Conservation (phyloP, 345 rosid genomes). For the Trapa bicornis region DNA sequence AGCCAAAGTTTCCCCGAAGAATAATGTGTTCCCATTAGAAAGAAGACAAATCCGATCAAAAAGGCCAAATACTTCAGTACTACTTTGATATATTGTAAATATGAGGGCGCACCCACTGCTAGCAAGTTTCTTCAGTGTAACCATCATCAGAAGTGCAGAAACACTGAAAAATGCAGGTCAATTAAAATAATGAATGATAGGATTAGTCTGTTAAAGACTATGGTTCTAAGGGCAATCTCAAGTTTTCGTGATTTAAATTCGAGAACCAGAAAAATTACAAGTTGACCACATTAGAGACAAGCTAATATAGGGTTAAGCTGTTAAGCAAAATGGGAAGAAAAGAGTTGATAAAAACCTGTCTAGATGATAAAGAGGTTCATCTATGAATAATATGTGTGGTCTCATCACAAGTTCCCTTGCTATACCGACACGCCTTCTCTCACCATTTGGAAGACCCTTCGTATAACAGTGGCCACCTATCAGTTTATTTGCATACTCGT, state of each 20-base stretch:
- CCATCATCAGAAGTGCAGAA: conserved; percentile 99
- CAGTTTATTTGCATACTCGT: conserved; percentile 83
- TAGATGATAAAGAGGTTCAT: conserved; percentile 96
- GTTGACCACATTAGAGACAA: background rate
- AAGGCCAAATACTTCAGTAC: conserved; percentile 98
- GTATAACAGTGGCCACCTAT: conserved; percentile 94
- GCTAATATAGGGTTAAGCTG: background rate
- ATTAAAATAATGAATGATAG: background rate
- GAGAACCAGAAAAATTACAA: background rate
- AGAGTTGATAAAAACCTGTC: conserved; percentile 42
- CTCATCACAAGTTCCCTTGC: conserved; percentile 98
- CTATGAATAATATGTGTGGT: conserved; percentile 79
- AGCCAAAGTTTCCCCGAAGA: conserved; percentile 95
- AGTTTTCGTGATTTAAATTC: background rate
- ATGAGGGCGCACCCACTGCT: conserved; percentile 92
- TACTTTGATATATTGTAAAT: conserved; percentile 86
- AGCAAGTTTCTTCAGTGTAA: conserved; percentile 92
- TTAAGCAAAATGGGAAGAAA: no score
- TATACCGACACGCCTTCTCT: conserved; percentile 92
- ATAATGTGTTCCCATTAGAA: conserved; percentile 91
- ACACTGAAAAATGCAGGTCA: conserved; percentile 36
- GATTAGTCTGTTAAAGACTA: background rate
- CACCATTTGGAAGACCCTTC: conserved; percentile 87
- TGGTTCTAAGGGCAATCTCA: background rate
- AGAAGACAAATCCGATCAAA: conserved; percentile 96